A percentile compares a stretch with the other conserved stretches of the same genome.
Evolutionary conservation across 371 early-diverging fungal genomes (phyloP).

Genomic region (Mucor velutinosus): DNA sequence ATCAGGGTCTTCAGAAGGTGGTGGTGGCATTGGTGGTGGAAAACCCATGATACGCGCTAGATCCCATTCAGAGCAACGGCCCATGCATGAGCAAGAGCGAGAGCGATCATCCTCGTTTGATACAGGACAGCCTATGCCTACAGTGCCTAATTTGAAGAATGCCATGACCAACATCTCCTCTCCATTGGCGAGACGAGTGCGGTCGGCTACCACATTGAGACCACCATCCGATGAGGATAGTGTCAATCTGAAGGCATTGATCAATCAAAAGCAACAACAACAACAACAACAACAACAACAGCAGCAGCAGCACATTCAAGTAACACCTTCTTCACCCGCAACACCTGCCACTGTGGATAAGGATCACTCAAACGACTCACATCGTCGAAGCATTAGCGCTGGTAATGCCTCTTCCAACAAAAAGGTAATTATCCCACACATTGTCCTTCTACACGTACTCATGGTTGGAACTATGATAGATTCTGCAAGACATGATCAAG

Average conservation of each 20-base stretch:
- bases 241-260: constrained; percentile 37
- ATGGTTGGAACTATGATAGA: neutral
- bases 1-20: constrained; percentile 20
- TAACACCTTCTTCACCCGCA: neutral
- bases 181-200: constrained; percentile 40
- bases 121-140: neutral
- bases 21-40: neutral
- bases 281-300: constrained; percentile 1
- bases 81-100: neutral
- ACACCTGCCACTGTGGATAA: neutral
- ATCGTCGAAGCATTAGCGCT: constrained; percentile 47
- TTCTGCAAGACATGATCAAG: neutral
- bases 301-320: constrained; percentile 1
- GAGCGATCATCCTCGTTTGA: constrained; percentile 2
- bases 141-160: constrained; percentile 7
- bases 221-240: constrained; percentile 30
- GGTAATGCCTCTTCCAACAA: constrained; percentile 28
- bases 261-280: neutral
- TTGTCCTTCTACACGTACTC: neutral
- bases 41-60: constrained; percentile 39
- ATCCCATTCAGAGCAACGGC: constrained; percentile 45
- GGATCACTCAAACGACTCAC: constrained; percentile 10
- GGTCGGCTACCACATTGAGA: constrained; percentile 44
- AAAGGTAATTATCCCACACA: constrained; percentile 5
- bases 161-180: constrained; percentile 11